Base-by-base conservation (phyloP, 2,329 filamentous ascomycete species). In the Aspergillus awamori region DNA sequence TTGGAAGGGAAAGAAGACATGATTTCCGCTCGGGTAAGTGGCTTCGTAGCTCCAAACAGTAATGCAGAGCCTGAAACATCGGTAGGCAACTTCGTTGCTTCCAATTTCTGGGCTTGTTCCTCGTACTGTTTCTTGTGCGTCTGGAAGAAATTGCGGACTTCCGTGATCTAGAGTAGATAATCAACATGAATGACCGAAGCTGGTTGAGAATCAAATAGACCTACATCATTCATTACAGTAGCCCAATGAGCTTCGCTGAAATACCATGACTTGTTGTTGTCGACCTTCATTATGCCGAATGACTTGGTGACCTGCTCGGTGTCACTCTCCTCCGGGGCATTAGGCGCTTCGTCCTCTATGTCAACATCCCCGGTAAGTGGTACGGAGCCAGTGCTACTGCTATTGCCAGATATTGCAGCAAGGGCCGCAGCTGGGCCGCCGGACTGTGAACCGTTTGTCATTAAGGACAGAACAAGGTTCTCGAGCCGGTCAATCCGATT, bases 401-500 rank as follows among this genome's bases (percentile, higher is more conserved):
- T 74, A 30, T 62, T 67, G 11, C 72, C 74, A 4, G 81, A 81
- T 38, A 88, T 83, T 7, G 81, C 84, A 61, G 86, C 85, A 60
- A 84, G 81, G n/a, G 86, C 86, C 53, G 86, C 86, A 17, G 82
- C 76, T 3, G 83, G 82, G 22, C 86, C 86, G 51, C 84, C 82
- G 58, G 85, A 83, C 66, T 85, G 82, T n/a, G 83, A 84, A 60
- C 92, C 92, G 75, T 91, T 93, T 72, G 94, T 94, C 94, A 98
- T 97, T 73, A 98, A 79, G 28, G 92, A 96, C 66, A 98, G 80
- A 63, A 98, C 94, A 75, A 98, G 81, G 69, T 91, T 90, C 83
- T 98, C 94, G 67, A 98, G 84, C 70, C 94, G 87, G 81, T 98
- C 93, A 80, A 98, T 98, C 75, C 95, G 90, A 74, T 96, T 96